Evolutionary conservation across 768 basidiomycete species (phyloP), one percentile per base, ranked within the genome.

Genomic region (Amanita rubescens): DNA sequence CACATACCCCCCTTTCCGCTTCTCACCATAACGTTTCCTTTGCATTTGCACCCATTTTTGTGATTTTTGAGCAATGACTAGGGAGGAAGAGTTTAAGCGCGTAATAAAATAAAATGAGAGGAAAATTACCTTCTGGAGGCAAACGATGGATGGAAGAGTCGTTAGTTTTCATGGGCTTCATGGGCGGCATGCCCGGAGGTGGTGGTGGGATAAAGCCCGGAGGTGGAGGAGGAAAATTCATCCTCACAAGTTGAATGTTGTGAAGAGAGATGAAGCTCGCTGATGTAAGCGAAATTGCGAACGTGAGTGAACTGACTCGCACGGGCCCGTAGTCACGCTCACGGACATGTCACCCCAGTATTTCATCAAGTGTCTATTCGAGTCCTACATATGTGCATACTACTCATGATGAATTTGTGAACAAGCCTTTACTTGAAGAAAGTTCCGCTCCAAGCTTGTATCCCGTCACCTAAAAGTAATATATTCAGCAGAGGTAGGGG

Each of bases 1-100:
- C 57, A 93, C 84, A 63, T 82, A 92, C 30, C 88, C 91, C 30
- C 89, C 90, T 68, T 84, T 90, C 57, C 90, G 75, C 75, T 90
- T 94, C 73, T 88, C 90, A 51, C 92, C 92, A 59, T 92, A 96
- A 55, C 93, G 79, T 70, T 87, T 93, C 71, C 77, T 85, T 73
- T 95, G 93, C 85, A 93, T 88, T 62, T 90, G 87, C 52, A 89
- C 74, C 93, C 93, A 98, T 76, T 98, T 98, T 73, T 92, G 85
- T 34, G 90, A 85, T 75, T 98, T 99, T 70, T 89, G 85, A 33
- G 85, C 82, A 61, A 98, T 78, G 57, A 87, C 82, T 75, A 56
- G 44, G 60, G 44, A 58, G 60, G 14, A 41, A 62, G 58, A 58
- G 58, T 53, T 54, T 45, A 49, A 55, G 54, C 39, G 19, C n/a